Conservation (phyloP, 345 rosid species). For the Euclidium syriacum region DNA sequence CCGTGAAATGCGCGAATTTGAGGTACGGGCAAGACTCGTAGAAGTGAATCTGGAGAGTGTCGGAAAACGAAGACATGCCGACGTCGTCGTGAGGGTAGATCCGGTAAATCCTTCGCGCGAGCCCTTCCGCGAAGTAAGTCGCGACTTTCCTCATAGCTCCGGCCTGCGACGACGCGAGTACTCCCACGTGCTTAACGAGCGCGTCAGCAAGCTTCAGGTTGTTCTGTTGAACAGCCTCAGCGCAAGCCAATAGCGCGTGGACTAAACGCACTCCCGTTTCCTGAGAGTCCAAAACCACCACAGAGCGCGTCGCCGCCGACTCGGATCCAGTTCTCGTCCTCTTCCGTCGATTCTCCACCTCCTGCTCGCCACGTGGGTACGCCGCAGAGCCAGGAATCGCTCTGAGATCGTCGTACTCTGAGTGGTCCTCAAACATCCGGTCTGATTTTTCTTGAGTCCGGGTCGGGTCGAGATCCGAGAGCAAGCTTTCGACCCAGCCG, state of each 20-base stretch:
- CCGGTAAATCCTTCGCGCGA: constrained; percentile 69
- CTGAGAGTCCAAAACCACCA: constrained; percentile 74
- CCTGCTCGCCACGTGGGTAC: constrained; percentile 33
- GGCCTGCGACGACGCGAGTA: constrained; percentile 65
- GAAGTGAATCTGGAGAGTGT: constrained; percentile 72
- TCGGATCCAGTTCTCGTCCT: constrained; percentile 31
- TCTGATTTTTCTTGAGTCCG: constrained; percentile 12
- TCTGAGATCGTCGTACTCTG: constrained; percentile 73
- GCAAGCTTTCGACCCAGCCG: constrained; percentile 67
- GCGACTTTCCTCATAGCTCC: constrained; percentile 97
- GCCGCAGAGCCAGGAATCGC: constrained; percentile 77
- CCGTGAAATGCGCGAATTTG: constrained; percentile 92
- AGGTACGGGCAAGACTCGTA: constrained; percentile 90
- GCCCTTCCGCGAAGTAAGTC: constrained; percentile 76
- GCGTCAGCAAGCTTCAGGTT: constrained; percentile 63
- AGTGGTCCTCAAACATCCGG: constrained; percentile 32
- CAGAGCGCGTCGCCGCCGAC: constrained; percentile 41
- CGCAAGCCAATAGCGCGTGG: constrained; percentile 79
- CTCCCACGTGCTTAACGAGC: constrained; percentile 67
- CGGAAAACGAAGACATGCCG: constrained; percentile 36
- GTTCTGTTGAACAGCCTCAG: constrained; percentile 71
- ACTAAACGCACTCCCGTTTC: constrained; percentile 85
- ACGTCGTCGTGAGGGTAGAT: constrained; percentile 47
- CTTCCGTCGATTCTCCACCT: constrained; percentile 26
- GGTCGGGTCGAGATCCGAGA: constrained; percentile 41